Percentiles rank a stretch among this genome's conserved stretches.
Conservation (phyloP, 352 stramenopile genomes). For the Plasmopara muralis region DNA sequence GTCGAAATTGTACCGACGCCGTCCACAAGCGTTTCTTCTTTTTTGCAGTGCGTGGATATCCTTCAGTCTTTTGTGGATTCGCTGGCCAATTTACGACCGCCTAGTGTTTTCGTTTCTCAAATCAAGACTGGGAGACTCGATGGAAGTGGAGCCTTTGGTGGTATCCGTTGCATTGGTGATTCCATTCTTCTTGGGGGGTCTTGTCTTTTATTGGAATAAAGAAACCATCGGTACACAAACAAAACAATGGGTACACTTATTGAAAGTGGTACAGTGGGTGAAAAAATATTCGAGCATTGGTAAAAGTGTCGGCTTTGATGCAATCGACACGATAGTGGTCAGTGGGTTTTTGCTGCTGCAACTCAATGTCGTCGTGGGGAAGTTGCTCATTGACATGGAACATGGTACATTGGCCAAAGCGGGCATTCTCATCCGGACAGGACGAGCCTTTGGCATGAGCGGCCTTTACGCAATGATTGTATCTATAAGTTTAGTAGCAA, state of each 20-base stretch:
- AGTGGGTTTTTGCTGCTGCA: constrained; percentile 44
- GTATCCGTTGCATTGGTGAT: constrained; percentile 31
- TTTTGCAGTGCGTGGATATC: constrained; percentile 27
- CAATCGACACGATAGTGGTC: constrained; percentile 39
- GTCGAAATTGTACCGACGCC: constrained; percentile 11
- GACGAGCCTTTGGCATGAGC: constrained; percentile 62
- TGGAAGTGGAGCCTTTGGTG: constrained; percentile 41
- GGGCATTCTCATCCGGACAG: constrained; percentile 40
- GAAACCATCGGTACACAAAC: constrained; percentile 8
- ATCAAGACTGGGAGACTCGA: constrained; percentile 25
- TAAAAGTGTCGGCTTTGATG: constrained; percentile 30
- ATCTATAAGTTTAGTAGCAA: constrained; percentile 52
- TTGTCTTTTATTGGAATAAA: constrained; percentile 40
- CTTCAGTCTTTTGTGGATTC: constrained; percentile 36
- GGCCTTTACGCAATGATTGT: constrained; percentile 47
- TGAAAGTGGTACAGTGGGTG: constrained; percentile 23
- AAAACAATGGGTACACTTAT: constrained; percentile 4
- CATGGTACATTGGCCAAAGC: constrained; percentile 62
- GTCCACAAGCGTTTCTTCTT: constrained; percentile 12
- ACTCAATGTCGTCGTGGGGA: constrained; percentile 55
- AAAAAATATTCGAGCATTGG: constrained; percentile 18
- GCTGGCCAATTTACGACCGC: constrained; percentile 41
- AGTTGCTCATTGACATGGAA: constrained; percentile 56
- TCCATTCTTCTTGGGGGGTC: constrained; percentile 32
- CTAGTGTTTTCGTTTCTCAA: constrained; percentile 23